phyloP scores from a whole-genome alignment of 2,329 filamentous ascomycete species.

The Neurospora sp. region DNA sequence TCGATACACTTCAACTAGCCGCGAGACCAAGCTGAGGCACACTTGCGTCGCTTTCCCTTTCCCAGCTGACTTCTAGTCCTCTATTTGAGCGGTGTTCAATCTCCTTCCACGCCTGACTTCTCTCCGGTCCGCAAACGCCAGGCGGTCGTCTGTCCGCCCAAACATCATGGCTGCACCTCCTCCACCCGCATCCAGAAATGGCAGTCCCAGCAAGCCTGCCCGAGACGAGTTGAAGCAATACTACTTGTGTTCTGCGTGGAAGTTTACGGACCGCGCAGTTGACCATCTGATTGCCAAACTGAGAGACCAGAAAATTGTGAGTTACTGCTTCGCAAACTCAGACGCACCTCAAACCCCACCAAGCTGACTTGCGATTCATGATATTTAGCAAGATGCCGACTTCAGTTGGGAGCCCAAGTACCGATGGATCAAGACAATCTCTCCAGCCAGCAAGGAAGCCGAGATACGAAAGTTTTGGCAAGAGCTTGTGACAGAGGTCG shows the following conservation, averaged over 20 bases:
- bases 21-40: neutral
- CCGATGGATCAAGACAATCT: constrained; percentile 18
- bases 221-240: constrained; percentile 13
- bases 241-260: constrained; percentile 20
- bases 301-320: constrained; percentile 7
- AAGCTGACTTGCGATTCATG: neutral
- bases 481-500: neutral
- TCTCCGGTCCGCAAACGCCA: neutral
- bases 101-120: neutral
- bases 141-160: neutral
- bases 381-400: constrained; percentile 11
- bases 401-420: constrained; percentile 17
- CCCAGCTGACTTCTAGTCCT: neutral
- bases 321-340: neutral
- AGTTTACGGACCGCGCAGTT: constrained; percentile 16
- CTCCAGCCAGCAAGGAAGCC: constrained; percentile 4
- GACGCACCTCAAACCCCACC: neutral
- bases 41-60: neutral
- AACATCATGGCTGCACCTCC: neutral
- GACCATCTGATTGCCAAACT: constrained; percentile 15
- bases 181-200: neutral
- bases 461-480: constrained; percentile 7
- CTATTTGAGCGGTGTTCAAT: neutral
- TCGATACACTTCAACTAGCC: neutral
- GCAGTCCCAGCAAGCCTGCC: constrained; percentile 1